Evolutionary conservation across 1,284 basidiomycete genomes (phyloP).

Genomic region (Apiotrichum akiyoshidainum): DNA sequence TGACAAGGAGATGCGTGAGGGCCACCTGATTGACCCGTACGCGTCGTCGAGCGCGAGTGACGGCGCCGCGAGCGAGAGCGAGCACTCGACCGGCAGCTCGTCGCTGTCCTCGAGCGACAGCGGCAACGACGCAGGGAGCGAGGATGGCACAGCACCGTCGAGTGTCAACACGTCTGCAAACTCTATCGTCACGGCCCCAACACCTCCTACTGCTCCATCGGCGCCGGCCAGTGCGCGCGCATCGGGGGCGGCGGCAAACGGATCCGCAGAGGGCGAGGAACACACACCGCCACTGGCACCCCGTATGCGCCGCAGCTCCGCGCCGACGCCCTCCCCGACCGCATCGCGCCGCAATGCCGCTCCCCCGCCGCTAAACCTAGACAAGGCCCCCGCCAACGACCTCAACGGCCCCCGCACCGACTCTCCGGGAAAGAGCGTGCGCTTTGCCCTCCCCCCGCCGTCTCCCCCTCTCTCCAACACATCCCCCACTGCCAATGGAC

Average conservation of each 20-base stretch:
- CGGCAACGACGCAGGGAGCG: neutral
- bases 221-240: neutral
- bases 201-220: neutral
- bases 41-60: neutral
- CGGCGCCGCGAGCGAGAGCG: neutral
- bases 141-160: neutral
- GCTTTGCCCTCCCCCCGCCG: constrained; percentile 3
- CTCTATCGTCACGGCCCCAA: neutral
- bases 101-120: neutral
- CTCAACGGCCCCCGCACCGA: neutral
- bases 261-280: neutral
- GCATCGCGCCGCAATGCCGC: neutral
- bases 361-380: neutral
- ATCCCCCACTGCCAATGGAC: neutral
- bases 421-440: neutral
- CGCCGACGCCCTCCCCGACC: neutral
- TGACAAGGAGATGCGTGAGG: constrained; percentile 4
- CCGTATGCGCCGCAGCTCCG: neutral
- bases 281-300: too few species aligned
- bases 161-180: neutral
- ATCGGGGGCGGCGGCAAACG: neutral
- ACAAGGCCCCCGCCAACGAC: neutral
- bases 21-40: constrained; percentile 1
- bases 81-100: neutral
- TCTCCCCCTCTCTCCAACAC: constrained; percentile 4